These are phyloP conservation scores for Cadophora sp. DNA, from an alignment of 2,329 filamentous ascomycete species.

Conservation along the genomic window DNA sequence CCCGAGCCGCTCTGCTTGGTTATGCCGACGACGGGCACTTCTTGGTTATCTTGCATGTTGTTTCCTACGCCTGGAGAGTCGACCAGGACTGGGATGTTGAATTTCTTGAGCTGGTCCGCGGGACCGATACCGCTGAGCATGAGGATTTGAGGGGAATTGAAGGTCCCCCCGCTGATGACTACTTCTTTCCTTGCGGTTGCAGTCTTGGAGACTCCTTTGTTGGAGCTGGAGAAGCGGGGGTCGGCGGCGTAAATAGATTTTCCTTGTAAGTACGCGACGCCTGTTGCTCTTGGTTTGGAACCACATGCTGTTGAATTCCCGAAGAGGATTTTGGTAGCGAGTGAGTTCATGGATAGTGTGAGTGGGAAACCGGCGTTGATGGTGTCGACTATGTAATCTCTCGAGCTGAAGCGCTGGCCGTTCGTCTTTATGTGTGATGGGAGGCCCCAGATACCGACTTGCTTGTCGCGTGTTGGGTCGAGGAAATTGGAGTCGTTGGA, in stretches of 20 bases:
- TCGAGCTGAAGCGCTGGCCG: slow-evolving; percentile 33
- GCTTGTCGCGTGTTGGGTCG: slow-evolving; percentile 15
- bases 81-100: slow-evolving; percentile 58
- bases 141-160: slow-evolving; percentile 54
- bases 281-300: slow-evolving; percentile 47
- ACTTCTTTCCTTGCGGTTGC: slow-evolving; percentile 48
- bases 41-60: slow-evolving; percentile 63
- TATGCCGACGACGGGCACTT: slow-evolving; percentile 54
- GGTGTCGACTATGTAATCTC: slow-evolving; percentile 40
- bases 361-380: slow-evolving; percentile 33
- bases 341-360: slow-evolving; percentile 30
- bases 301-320: slow-evolving; percentile 36
- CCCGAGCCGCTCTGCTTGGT: slow-evolving; percentile 52
- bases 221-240: slow-evolving; percentile 40
- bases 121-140: slow-evolving; percentile 54
- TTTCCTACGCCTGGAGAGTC: slow-evolving; percentile 69
- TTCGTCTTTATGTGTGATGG: neutral
- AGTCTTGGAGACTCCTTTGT: slow-evolving; percentile 36
- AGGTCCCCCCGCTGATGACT: slow-evolving; percentile 54
- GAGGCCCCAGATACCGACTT: slow-evolving; percentile 5
- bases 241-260: slow-evolving; percentile 53
- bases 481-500: slow-evolving; percentile 39
- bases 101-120: slow-evolving; percentile 45
- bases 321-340: slow-evolving; percentile 52
- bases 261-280: slow-evolving; percentile 52